Evolutionary conservation across 495 filamentous ascomycete genomes (phyloP).

Genomic region (Podospora bellae-mahoneyi): DNA sequence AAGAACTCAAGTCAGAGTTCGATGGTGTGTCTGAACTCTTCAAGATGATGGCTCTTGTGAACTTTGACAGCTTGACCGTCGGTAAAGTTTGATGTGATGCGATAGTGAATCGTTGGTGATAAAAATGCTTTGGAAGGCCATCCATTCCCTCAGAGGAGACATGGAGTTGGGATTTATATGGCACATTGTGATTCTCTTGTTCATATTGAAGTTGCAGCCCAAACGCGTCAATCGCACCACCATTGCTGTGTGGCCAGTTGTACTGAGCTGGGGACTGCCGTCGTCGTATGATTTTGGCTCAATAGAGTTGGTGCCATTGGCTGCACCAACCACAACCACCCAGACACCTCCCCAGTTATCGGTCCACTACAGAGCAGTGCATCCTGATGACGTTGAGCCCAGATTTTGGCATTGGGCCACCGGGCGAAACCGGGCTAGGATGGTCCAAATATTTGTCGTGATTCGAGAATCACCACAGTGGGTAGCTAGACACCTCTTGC

Average conservation of each 20-base stretch:
- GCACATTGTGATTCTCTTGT: background rate
- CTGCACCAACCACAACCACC: background rate
- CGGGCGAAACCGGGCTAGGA: background rate
- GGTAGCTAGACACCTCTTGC: background rate
- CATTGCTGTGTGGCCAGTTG: background rate
- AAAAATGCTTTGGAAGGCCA: too few species aligned
- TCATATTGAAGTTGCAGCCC: background rate
- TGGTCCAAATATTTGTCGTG: background rate
- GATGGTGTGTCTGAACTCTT: too few species aligned
- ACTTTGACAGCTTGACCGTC: too few species aligned
- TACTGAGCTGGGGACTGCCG: background rate
- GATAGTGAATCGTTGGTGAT: background rate
- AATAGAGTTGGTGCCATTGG: background rate
- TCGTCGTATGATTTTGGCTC: background rate
- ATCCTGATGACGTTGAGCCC: background rate
- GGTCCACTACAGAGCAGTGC: background rate
- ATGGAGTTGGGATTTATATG: background rate
- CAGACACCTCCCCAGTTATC: background rate
- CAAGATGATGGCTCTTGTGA: too few species aligned
- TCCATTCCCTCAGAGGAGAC: background rate
- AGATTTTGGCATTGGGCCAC: background rate
- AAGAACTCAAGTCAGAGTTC: too few species aligned
- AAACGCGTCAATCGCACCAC: background rate
- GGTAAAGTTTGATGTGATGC: background rate
- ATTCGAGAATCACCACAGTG: background rate